phyloP scores from a whole-genome alignment of 306 rosid species.

The Medicago truncatula region MtrunA17r5.0-ANR NC_053042.1:40955501-40956000 shows the following conservation, averaged over 20 bases:
- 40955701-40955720: not conserved
- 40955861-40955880: constrained; percentile 42
- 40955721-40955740: constrained; percentile 2
- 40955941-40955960: constrained; percentile 16
- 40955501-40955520: constrained; percentile 28
- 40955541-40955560: constrained; percentile 34
- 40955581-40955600: constrained; percentile 90
- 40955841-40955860: constrained; percentile 40
- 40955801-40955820: not conserved
- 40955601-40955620: constrained; percentile 90
- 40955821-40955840: constrained; percentile 20
- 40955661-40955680: constrained; percentile 78
- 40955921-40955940: constrained; percentile 8
- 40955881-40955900: constrained; percentile 31
- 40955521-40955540: constrained; percentile 29
- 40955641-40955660: constrained; percentile 86
- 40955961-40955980: constrained; percentile 5
- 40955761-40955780: not conserved
- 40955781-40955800: constrained; percentile 3
- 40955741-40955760: not conserved
- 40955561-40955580: constrained; percentile 69
- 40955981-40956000: constrained; percentile 21
- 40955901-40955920: constrained; percentile 23
- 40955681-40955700: constrained; percentile 6
- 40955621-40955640: constrained; percentile 74